These are phyloP conservation scores for Cryptosporidium muris DNA, from an alignment of 169 alveolate species.

Conservation along the genomic window DNA sequence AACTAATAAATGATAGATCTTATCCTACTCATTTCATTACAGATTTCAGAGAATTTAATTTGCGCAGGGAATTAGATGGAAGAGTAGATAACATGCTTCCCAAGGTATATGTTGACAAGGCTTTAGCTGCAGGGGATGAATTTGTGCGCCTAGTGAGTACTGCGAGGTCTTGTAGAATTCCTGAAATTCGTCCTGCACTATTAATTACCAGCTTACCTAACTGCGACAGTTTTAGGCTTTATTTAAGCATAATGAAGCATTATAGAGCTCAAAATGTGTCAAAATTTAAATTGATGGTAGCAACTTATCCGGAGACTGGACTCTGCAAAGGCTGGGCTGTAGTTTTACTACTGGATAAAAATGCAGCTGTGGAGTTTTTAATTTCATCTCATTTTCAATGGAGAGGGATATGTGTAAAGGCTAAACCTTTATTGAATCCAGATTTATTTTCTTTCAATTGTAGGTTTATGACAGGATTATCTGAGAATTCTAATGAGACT, in stretches of 20 bases:
- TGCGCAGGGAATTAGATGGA: not conserved
- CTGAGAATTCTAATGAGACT: no score
- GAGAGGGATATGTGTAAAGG: not conserved
- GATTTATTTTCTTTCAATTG: not conserved
- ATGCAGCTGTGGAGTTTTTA: not conserved
- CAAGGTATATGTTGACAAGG: not conserved
- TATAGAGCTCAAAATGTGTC: not conserved
- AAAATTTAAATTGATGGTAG: not conserved
- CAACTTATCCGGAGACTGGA: not conserved
- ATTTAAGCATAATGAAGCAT: not conserved
- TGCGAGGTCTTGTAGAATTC: not conserved
- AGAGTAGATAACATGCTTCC: not conserved
- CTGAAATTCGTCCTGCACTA: not conserved
- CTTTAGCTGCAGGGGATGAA: not conserved
- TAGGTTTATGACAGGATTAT: not conserved
- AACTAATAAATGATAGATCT: not conserved
- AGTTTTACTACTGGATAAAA: not conserved
- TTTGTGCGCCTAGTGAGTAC: not conserved
- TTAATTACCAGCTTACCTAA: not conserved
- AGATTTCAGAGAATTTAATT: not conserved
- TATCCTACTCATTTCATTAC: not conserved
- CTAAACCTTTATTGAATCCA: not conserved
- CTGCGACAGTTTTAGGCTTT: not conserved
- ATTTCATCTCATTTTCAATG: constrained; percentile 1
- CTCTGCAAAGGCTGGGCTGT: not conserved